Evolutionary conservation across 768 basidiomycete species (phyloP).

Genomic region (Tylopilus felleus): DNA sequence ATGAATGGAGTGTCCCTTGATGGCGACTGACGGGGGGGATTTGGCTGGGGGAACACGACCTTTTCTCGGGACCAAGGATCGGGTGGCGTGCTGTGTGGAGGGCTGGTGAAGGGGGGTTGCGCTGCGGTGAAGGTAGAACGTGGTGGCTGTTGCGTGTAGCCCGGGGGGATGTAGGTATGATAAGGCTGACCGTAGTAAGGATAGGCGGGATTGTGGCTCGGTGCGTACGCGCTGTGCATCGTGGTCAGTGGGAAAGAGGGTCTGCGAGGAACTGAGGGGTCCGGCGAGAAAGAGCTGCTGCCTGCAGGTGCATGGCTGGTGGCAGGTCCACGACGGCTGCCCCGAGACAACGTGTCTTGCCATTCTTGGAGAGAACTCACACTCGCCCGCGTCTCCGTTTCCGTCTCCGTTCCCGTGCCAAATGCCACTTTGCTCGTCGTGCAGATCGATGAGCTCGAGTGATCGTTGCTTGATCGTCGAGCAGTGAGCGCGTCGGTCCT

Average conservation of each 20-base stretch:
- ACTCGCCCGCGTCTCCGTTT: not conserved
- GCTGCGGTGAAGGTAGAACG: constrained; percentile 16
- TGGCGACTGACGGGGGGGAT: constrained; percentile 16
- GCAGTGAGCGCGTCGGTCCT: not conserved
- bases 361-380: constrained; percentile 33
- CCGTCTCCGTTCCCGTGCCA: not conserved
- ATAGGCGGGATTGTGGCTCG: constrained; percentile 42
- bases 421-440: not conserved
- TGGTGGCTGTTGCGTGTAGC: constrained; percentile 20
- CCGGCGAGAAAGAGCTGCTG: constrained; percentile 10
- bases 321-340: constrained; percentile 5
- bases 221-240: constrained; percentile 33
- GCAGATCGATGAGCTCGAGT: not conserved
- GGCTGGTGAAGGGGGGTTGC: constrained; percentile 18
- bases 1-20: constrained; percentile 23
- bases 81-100: constrained; percentile 33
- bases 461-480: not conserved
- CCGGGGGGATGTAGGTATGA: constrained; percentile 36
- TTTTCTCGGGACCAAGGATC: constrained; percentile 36
- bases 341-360: constrained; percentile 27
- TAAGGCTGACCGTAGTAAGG: constrained; percentile 44
- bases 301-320: constrained; percentile 23
- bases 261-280: not conserved
- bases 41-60: constrained; percentile 27
- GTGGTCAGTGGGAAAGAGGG: constrained; percentile 8